Conservation (phyloP, 805 yeast species). For the Metschnikowia lachancei region DNA sequence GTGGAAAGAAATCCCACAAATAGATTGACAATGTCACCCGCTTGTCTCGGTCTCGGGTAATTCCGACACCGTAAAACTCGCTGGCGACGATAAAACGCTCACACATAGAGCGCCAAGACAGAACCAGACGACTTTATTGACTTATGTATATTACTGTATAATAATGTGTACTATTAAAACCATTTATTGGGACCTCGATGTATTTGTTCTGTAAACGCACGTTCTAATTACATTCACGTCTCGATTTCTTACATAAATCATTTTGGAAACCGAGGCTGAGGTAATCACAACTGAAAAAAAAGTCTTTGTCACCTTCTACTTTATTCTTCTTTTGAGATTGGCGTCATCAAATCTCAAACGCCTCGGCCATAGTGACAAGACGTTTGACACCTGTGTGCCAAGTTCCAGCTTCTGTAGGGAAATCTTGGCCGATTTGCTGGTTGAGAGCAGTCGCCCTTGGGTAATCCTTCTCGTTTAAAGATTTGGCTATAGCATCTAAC, state of each 20-base stretch:
- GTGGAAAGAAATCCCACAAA: neutral
- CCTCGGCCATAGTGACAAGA: slow-evolving; percentile 68
- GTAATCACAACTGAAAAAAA: no score
- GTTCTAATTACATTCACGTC: neutral
- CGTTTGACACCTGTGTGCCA: slow-evolving; percentile 94
- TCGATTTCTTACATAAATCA: neutral
- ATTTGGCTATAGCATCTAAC: slow-evolving; percentile 49
- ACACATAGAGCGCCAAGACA: neutral
- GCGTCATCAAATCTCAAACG: slow-evolving; percentile 16
- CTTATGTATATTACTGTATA: slow-evolving; percentile 12
- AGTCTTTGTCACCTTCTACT: no score
- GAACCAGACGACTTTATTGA: neutral
- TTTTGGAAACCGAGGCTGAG: no score
- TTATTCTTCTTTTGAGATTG: no score
- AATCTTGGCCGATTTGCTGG: slow-evolving; percentile 58
- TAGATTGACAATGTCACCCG: no score
- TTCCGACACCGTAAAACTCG: no score
- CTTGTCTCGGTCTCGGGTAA: no score
- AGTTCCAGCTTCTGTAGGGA: slow-evolving; percentile 74
- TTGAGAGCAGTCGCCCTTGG: slow-evolving; percentile 55
- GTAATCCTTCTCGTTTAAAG: slow-evolving; percentile 55
- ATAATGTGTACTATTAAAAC: slow-evolving; percentile 6
- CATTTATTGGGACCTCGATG: neutral
- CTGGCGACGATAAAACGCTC: no score
- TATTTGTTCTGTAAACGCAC: neutral